Conservation (phyloP, 106 monocot genomes). For the Dioscorea alata region DNA sequence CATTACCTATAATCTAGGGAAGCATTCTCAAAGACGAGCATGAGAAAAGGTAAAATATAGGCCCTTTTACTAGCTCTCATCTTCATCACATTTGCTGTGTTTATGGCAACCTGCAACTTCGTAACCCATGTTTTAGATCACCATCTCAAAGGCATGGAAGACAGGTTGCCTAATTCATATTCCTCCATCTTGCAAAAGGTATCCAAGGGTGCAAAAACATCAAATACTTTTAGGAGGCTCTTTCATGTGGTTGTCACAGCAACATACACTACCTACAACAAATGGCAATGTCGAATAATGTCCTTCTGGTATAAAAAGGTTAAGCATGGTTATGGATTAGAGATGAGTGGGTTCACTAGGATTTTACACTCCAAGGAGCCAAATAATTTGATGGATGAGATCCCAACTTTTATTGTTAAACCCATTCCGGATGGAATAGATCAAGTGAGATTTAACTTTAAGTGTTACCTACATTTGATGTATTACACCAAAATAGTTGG, state of each 20-base stretch:
- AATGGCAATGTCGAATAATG: conserved; percentile 84
- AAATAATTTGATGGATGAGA: conserved; percentile 50
- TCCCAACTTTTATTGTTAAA: conserved; percentile 56
- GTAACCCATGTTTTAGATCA: conserved; percentile 24
- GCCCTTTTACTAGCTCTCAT: conserved; percentile 19
- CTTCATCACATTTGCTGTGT: conserved; percentile 25
- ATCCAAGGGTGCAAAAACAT: conserved; percentile 17
- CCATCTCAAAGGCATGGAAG: conserved; percentile 3
- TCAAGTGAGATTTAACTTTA: conserved; percentile 47
- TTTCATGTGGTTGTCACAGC: conserved; percentile 75
- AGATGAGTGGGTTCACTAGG: conserved; percentile 82
- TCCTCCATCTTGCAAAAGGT: too few species aligned
- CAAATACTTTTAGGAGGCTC: conserved; percentile 5
- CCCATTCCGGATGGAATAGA: conserved; percentile 57
- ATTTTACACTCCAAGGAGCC: conserved; percentile 57
- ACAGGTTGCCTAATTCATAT: conserved; percentile 22
- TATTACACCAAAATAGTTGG: too few species aligned
- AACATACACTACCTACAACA: conserved; percentile 49
- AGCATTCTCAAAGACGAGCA: too few species aligned
- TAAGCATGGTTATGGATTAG: conserved; percentile 22
- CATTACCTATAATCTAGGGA: too few species aligned
- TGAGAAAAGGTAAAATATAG: conserved; percentile 13
- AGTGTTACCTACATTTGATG: too few species aligned
- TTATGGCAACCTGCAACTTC: conserved; percentile 34
- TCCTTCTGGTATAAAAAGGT: conserved; percentile 74